Evolutionary conservation across 805 yeast genomes (phyloP).

Genomic region (Ogataea glucozyma): DNA sequence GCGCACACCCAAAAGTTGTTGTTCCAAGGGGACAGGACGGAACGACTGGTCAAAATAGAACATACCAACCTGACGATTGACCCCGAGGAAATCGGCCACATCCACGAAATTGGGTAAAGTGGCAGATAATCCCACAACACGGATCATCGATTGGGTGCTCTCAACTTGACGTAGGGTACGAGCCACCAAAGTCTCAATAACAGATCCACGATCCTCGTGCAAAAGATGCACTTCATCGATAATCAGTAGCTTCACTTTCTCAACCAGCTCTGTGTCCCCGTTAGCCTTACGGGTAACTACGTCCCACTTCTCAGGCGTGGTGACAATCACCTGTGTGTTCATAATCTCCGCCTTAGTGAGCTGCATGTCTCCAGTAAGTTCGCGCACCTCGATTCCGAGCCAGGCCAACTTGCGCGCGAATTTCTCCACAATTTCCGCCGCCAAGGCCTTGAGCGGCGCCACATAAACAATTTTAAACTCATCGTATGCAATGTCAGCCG

Average conservation of each 20-base stretch:
- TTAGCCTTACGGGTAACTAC: slow-evolving; percentile 92
- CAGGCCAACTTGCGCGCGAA: slow-evolving; percentile 74
- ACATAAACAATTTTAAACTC: slow-evolving; percentile 90
- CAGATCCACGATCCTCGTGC: slow-evolving; percentile 98
- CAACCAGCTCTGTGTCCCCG: slow-evolving; percentile 83
- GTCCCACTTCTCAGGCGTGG: slow-evolving; percentile 98
- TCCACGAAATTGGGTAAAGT: slow-evolving; percentile 89
- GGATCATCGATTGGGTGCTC: slow-evolving; percentile 86
- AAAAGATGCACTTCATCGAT: slow-evolving; percentile 96
- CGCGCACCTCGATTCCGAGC: slow-evolving; percentile 85
- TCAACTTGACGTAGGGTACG: slow-evolving; percentile 95
- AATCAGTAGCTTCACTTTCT: slow-evolving; percentile 80
- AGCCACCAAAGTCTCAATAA: slow-evolving; percentile 91
- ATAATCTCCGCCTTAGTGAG: slow-evolving; percentile 75
- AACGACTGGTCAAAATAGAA: slow-evolving; percentile 92
- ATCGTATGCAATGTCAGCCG: slow-evolving; percentile 70
- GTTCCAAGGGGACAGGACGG: slow-evolving; percentile 91
- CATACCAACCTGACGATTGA: slow-evolving; percentile 87
- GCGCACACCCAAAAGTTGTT: slow-evolving; percentile 80
- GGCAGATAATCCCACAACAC: slow-evolving; percentile 93
- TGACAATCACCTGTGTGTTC: slow-evolving; percentile 84
- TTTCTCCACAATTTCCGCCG: slow-evolving; percentile 95
- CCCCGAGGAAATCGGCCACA: slow-evolving; percentile 93
- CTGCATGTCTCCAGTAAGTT: slow-evolving; percentile 95
- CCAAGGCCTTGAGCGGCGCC: slow-evolving; percentile 91